Percentiles rank a stretch among this genome's conserved stretches.
Evolutionary conservation across 1,139 yeast species (phyloP).

Genomic region (Candida glucosophila): DNA sequence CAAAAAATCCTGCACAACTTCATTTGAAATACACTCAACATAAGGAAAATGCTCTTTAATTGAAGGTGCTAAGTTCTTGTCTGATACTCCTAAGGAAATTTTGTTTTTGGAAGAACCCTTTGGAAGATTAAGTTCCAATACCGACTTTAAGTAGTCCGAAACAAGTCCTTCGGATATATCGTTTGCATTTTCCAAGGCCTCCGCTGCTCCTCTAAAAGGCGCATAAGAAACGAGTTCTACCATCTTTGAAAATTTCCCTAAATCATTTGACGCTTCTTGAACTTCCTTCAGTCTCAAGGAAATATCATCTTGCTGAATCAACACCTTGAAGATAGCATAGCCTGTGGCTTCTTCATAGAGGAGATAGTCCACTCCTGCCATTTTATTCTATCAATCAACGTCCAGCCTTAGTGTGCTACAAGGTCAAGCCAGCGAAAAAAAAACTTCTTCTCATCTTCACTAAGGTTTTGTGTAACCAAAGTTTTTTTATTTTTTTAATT

Average conservation of each 20-base stretch:
- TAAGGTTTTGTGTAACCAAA: constrained; percentile 4
- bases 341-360: constrained; percentile 99
- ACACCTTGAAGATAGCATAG: constrained; percentile 91
- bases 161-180: constrained; percentile 97
- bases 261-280: constrained; percentile 82
- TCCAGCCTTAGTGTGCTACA: background rate
- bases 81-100: constrained; percentile 78
- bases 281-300: constrained; percentile 91
- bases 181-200: constrained; percentile 95
- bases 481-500: constrained; percentile 1
- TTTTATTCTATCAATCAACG: constrained; percentile 7
- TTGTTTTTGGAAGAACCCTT: constrained; percentile 66
- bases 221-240: constrained; percentile 92
- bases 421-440: constrained; percentile 3
- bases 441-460: constrained; percentile 11
- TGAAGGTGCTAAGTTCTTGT: constrained; percentile 93
- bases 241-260: constrained; percentile 83
- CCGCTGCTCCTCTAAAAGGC: constrained; percentile 98
- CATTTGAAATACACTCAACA: constrained; percentile 85
- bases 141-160: constrained; percentile 82
- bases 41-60: constrained; percentile 84
- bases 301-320: constrained; percentile 88
- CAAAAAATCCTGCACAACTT: constrained; percentile 86
- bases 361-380: constrained; percentile 79
- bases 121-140: constrained; percentile 86